phyloP scores from a whole-genome alignment of 1,284 basidiomycete genomes.

The Abortiporus biennis region DNA sequence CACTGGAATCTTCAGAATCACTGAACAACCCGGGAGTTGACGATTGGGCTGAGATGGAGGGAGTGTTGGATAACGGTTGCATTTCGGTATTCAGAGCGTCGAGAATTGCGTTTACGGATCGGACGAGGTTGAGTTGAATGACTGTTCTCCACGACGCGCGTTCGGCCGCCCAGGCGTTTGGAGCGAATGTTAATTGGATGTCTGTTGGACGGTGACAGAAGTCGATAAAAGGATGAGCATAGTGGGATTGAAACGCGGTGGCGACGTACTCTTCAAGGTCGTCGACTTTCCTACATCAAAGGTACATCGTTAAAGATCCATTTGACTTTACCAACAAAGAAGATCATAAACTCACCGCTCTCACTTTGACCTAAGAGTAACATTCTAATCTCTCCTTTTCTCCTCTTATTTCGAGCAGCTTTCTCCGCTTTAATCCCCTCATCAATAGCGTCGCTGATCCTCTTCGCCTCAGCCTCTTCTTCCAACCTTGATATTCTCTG shows the following conservation, averaged over 20 bases:
- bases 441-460: constrained; percentile 57
- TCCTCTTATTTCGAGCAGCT: constrained; percentile 50
- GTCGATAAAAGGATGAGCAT: background rate
- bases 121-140: constrained; percentile 62
- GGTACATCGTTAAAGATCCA: background rate
- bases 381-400: constrained; percentile 46
- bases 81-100: constrained; percentile 42
- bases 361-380: constrained; percentile 59
- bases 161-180: constrained; percentile 46
- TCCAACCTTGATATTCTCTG: constrained; percentile 39
- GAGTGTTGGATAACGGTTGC: constrained; percentile 10
- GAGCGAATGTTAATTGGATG: constrained; percentile 46
- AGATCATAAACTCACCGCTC: constrained; percentile 38
- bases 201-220: constrained; percentile 22
- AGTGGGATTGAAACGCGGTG: background rate
- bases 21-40: constrained; percentile 2
- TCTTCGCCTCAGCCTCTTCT: constrained; percentile 49
- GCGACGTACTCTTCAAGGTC: constrained; percentile 22
- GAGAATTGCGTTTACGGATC: constrained; percentile 50
- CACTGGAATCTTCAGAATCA: background rate
- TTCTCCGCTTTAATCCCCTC: constrained; percentile 53
- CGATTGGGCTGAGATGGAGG: constrained; percentile 10
- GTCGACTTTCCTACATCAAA: constrained; percentile 23
- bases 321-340: background rate
- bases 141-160: constrained; percentile 57